Evolutionary conservation across 2,329 filamentous ascomycete genomes (phyloP), one percentile per base, ranked within the genome.

Genomic region (Fusarium dlaminii): DNA sequence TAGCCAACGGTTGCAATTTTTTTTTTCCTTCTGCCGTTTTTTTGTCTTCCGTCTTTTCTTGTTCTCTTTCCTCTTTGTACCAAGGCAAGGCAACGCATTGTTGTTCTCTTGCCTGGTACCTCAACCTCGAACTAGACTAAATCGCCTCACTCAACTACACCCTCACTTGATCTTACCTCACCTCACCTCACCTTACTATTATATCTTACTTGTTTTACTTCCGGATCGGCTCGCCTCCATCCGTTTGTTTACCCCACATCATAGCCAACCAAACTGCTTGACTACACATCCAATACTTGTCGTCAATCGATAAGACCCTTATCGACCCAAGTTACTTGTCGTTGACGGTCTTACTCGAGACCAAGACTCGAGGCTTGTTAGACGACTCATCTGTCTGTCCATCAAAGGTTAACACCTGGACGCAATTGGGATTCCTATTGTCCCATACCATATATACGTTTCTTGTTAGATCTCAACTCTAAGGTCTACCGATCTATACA

Each of bases 231-330:
- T 77, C 43, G 63, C 64, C 60, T 64, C 71, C 66, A 39, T 62
- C 66, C 65, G 61, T 61, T 64, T 61, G 24, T 62, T 60, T 76
- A 77, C 78, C 78, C 77, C 78, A 80, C 78, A 79, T 63, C 61
- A 65, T 65, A 75, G 57, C 77, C 77, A 76, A 67, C 77, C 66
- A 74, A 49, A 75, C 30, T 66, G 59, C 62, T 51, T 24, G 24
- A 34, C 42, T 24, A 51, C 46, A 13, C 45, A 30, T 54, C 48
- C 58, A 57, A 57, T 57, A 62, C 63, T 36, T 62, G 36, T 54
- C 55, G 58, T 77, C 74, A 70, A 79, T 79, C 72, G 77, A 80
- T 78, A 76, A 79, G 69, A 77, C 76, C 74, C 74, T 71, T 51
- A 52, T 48, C 59, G 36, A 66, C 62, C n/a, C 27, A 49, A 42